phyloP scores from a whole-genome alignment of 805 yeast species.

The Starmerella sirachaensis region DNA sequence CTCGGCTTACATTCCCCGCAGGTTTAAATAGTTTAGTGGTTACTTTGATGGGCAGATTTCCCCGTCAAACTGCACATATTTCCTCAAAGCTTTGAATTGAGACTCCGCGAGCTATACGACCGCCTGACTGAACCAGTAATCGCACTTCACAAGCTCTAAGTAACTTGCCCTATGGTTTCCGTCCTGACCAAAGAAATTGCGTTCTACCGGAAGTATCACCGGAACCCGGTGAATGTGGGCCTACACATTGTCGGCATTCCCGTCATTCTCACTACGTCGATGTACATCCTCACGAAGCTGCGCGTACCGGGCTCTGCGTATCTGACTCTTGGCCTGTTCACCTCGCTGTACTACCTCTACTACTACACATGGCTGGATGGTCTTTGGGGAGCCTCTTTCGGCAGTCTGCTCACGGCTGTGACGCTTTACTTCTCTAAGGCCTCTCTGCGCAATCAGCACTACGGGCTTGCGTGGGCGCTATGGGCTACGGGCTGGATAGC shows the following conservation, averaged over 20 bases:
- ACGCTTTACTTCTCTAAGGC: slow-evolving; percentile 24
- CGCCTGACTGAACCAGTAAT: too few species aligned
- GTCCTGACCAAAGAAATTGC: slow-evolving; percentile 41
- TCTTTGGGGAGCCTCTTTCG: slow-evolving; percentile 32
- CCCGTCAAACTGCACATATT: too few species aligned
- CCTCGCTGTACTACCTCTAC: slow-evolving; percentile 38
- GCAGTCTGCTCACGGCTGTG: slow-evolving; percentile 29
- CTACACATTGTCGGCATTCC: slow-evolving; percentile 80
- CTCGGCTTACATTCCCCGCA: too few species aligned
- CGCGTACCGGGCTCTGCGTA: slow-evolving; percentile 20
- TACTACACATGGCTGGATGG: slow-evolving; percentile 59
- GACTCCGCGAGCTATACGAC: too few species aligned
- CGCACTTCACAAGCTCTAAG: too few species aligned
- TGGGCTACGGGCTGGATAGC: slow-evolving; percentile 59
- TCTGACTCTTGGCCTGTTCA: slow-evolving; percentile 33
- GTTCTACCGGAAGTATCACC: slow-evolving; percentile 40
- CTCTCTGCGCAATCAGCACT: slow-evolving; percentile 23
- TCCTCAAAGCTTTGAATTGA: too few species aligned
- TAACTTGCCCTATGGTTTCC: too few species aligned
- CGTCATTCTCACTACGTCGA: slow-evolving; percentile 46
- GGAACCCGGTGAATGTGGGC: slow-evolving; percentile 46
- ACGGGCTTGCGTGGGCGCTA: slow-evolving; percentile 28
- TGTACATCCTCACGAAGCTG: slow-evolving; percentile 32
- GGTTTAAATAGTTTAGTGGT: too few species aligned
- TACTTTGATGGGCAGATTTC: too few species aligned